These are phyloP conservation scores for Penicillium herquei DNA, from an alignment of 495 filamentous ascomycete species.

Conservation along the genomic window DNA sequence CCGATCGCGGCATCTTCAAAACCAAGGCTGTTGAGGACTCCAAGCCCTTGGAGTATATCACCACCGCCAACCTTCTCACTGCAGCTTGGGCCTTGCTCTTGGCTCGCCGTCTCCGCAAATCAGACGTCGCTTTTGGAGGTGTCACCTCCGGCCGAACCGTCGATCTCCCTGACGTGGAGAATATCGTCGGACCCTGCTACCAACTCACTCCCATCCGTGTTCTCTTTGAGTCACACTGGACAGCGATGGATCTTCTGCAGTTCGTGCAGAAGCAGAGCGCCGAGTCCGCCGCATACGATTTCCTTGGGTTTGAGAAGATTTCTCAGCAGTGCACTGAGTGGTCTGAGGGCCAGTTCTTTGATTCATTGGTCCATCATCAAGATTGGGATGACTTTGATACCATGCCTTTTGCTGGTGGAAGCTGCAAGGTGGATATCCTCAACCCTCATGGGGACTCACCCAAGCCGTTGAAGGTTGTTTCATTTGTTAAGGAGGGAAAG, in stretches of 20 bases:
- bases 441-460: constrained; percentile 40
- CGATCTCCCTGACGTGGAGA: constrained; percentile 43
- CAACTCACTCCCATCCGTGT: constrained; percentile 38
- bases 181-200: constrained; percentile 45
- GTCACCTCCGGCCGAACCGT: constrained; percentile 52
- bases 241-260: constrained; percentile 31
- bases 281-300: constrained; percentile 29
- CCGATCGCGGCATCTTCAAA: constrained; percentile 37
- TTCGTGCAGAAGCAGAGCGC: constrained; percentile 33
- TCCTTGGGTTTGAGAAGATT: constrained; percentile 32
- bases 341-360: constrained; percentile 19
- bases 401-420: constrained; percentile 38
- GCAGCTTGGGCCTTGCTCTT: constrained; percentile 63
- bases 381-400: constrained; percentile 39
- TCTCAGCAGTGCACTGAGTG: constrained; percentile 24
- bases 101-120: constrained; percentile 43
- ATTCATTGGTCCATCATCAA: constrained; percentile 37
- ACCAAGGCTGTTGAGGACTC: constrained; percentile 42
- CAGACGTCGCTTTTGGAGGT: constrained; percentile 60
- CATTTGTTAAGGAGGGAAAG: constrained; percentile 28
- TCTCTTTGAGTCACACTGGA: constrained; percentile 32
- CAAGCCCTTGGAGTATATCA: constrained; percentile 46
- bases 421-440: constrained; percentile 34
- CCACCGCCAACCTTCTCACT: constrained; percentile 55
- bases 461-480: constrained; percentile 39